Evolutionary conservation across 805 yeast species (phyloP).

Genomic region (Candida koratica): DNA sequence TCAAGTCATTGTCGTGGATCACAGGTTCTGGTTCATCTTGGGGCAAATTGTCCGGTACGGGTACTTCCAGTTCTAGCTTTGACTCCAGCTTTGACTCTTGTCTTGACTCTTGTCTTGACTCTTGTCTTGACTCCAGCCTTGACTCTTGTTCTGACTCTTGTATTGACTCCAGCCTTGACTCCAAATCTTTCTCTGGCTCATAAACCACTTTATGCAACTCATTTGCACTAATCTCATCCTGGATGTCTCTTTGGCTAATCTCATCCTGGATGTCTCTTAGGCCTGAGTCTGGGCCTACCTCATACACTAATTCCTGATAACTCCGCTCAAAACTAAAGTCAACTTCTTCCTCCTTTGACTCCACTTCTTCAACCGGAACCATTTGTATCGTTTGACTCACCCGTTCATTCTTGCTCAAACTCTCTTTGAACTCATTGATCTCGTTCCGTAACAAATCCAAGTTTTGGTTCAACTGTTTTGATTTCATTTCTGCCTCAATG

Average conservation of each 20-base stretch:
- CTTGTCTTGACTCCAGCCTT: too few relatives aligned
- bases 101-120: conserved; percentile 9
- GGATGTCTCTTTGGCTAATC: neutral
- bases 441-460: conserved; percentile 39
- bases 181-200: neutral
- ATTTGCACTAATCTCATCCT: neutral
- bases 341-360: conserved; percentile 8
- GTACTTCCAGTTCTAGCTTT: too few relatives aligned
- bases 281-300: conserved; percentile 29
- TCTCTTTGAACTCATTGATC: conserved; percentile 43
- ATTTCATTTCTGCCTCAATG: conserved; percentile 19
- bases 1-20: too few relatives aligned
- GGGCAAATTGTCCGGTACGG: conserved; percentile 15
- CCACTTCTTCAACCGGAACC: conserved; percentile 15
- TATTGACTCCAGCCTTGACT: neutral
- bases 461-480: conserved; percentile 37
- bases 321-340: conserved; percentile 40
- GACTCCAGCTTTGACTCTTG: conserved; percentile 14
- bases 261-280: neutral
- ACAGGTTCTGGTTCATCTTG: conserved; percentile 6
- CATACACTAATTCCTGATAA: conserved; percentile 37
- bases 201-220: neutral
- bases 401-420: conserved; percentile 28
- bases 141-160: conserved; percentile 6
- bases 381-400: conserved; percentile 10